Conservation (phyloP, 2,329 filamentous ascomycete species). For the Fusarium sarcochroum region DNA sequence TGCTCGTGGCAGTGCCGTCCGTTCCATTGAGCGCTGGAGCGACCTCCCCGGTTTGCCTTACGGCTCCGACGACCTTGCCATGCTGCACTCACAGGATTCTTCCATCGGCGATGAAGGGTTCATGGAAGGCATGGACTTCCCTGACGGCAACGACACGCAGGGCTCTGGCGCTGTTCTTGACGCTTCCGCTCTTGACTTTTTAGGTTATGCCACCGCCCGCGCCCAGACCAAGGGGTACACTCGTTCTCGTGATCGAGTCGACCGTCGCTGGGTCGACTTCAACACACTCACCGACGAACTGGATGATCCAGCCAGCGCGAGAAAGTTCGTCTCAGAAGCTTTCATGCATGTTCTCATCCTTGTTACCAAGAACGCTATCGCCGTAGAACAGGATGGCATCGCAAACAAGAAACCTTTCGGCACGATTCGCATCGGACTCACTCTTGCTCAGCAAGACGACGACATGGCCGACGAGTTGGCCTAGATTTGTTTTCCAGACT, state of each 20-base stretch:
- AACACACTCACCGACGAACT: conserved; percentile 77
- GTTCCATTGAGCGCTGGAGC: conserved; percentile 63
- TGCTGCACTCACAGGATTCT: conserved; percentile 49
- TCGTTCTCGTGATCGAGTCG: conserved; percentile 51
- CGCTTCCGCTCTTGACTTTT: conserved; percentile 61
- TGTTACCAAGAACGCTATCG: conserved; percentile 74
- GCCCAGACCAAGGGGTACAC: conserved; percentile 53
- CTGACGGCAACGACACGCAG: conserved; percentile 49
- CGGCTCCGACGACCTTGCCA: conserved; percentile 53
- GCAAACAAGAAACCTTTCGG: conserved; percentile 59
- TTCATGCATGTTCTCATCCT: conserved; percentile 81
- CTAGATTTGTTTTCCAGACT: conserved; percentile 17
- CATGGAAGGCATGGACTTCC: conserved; percentile 35
- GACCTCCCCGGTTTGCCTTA: conserved; percentile 55
- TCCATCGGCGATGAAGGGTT: conserved; percentile 49
- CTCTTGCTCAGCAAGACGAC: conserved; percentile 32
- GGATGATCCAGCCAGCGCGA: conserved; percentile 70
- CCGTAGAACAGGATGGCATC: conserved; percentile 71
- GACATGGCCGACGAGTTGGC: conserved; percentile 42
- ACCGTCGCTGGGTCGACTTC: conserved; percentile 72
- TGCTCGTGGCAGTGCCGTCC: conserved; percentile 53
- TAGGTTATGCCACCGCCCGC: conserved; percentile 58
- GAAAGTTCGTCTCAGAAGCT: conserved; percentile 78
- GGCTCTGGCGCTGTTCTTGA: conserved; percentile 58
- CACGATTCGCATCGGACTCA: conserved; percentile 61